Percentiles rank a stretch among this genome's conserved stretches.
phyloP scores from a whole-genome alignment of 352 stramenopile species.

The Bremia lactucae region DNA sequence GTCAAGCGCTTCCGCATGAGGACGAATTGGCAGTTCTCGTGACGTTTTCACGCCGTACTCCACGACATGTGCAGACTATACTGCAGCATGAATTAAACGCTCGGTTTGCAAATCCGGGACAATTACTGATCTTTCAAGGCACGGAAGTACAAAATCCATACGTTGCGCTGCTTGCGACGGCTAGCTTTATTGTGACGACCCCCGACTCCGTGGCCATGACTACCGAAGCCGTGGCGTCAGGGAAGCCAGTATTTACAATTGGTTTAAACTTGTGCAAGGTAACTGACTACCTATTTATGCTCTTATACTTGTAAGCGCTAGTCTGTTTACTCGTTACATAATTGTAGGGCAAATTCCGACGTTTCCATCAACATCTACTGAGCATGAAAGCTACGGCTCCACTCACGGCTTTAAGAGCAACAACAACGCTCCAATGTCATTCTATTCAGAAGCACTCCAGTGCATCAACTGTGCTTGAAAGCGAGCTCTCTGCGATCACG shows the following conservation, averaged over 20 bases:
- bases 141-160: constrained; percentile 47
- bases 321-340: background rate
- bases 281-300: background rate
- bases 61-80: constrained; percentile 22
- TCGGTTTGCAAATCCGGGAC: constrained; percentile 8
- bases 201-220: constrained; percentile 78
- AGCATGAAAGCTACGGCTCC: constrained; percentile 16
- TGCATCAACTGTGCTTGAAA: constrained; percentile 22
- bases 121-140: constrained; percentile 45
- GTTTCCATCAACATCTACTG: constrained; percentile 39
- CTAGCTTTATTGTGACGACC: constrained; percentile 48
- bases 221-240: constrained; percentile 51
- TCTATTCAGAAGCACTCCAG: background rate
- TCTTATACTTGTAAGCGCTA: background rate
- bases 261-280: constrained; percentile 36
- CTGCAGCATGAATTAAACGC: constrained; percentile 18
- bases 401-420: constrained; percentile 15
- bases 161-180: constrained; percentile 39
- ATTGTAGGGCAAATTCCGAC: constrained; percentile 38
- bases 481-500: constrained; percentile 25
- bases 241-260: constrained; percentile 46
- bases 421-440: background rate
- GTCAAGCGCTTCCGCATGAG: constrained; percentile 5
- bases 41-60: constrained; percentile 62
- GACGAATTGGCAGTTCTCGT: constrained; percentile 32